A percentile compares a stretch with the other conserved stretches of the same genome.
phyloP scores from a whole-genome alignment of 2,329 filamentous ascomycete species.

The Talaromyces funiculosus region DNA sequence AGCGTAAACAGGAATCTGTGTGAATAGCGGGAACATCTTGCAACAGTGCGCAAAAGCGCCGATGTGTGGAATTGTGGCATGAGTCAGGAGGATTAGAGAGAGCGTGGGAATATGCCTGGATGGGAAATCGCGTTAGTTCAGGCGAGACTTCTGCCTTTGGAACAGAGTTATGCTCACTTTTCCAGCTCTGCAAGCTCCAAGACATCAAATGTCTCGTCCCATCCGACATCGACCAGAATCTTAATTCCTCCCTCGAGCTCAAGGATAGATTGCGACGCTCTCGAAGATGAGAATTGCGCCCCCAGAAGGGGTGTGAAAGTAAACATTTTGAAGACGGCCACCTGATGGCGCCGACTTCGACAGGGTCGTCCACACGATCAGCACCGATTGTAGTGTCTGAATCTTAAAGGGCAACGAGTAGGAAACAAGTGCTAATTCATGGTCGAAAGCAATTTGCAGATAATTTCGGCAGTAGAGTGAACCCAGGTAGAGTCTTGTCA shows the following conservation, averaged over 20 bases:
- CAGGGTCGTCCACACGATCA: background rate
- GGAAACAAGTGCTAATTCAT: background rate
- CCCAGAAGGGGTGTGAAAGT: slow-evolving; percentile 90
- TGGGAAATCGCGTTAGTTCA: slow-evolving; percentile 11
- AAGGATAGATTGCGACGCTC: slow-evolving; percentile 87
- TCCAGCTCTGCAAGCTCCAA: slow-evolving; percentile 80
- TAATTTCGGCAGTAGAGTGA: background rate
- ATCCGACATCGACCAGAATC: slow-evolving; percentile 87
- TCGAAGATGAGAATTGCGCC: slow-evolving; percentile 71
- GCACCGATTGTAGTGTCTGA: background rate
- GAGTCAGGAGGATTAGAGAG: slow-evolving; percentile 88
- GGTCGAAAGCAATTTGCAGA: background rate
- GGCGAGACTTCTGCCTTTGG: slow-evolving; percentile 1
- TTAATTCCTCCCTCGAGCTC: slow-evolving; percentile 97
- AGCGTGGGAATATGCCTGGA: slow-evolving; percentile 79
- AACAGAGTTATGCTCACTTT: slow-evolving; percentile 55
- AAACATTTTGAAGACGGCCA: slow-evolving; percentile 61
- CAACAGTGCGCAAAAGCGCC: slow-evolving; percentile 94
- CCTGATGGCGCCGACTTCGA: slow-evolving; percentile 6
- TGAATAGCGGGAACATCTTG: slow-evolving; percentile 90
- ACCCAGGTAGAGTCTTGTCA: background rate
- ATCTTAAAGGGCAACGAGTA: background rate
- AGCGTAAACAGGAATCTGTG: slow-evolving; percentile 87
- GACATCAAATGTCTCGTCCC: slow-evolving; percentile 86
- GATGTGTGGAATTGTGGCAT: slow-evolving; percentile 85